phyloP scores from a whole-genome alignment of 805 yeast genomes.

The Saturnispora hagleri region DNA sequence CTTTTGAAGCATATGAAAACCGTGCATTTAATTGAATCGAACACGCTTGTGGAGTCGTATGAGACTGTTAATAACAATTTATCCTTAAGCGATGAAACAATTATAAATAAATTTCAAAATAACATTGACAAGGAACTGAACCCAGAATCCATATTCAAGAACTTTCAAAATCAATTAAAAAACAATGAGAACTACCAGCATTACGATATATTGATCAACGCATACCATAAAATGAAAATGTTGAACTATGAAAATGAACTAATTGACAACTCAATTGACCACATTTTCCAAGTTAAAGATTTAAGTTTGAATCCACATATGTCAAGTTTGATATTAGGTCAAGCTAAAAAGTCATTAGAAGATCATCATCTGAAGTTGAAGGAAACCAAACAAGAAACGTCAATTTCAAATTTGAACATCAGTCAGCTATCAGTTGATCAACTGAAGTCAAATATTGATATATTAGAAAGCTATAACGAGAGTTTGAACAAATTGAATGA shows the following conservation, averaged over 20 bases:
- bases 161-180: conserved; percentile 2
- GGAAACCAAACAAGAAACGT: conserved; percentile 1
- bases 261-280: conserved; percentile 7
- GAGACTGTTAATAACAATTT: conserved; percentile 12
- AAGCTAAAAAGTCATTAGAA: conserved; percentile 9
- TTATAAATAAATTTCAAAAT: conserved; percentile 7
- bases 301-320: conserved; percentile 13
- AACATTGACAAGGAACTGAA: conserved; percentile 1
- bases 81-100: not conserved
- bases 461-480: conserved; percentile 17
- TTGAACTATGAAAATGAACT: not conserved
- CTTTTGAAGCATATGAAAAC: conserved; percentile 54
- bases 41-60: conserved; percentile 16
- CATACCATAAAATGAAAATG: conserved; percentile 8
- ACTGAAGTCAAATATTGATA: conserved; percentile 13
- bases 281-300: conserved; percentile 12
- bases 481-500: conserved; percentile 15
- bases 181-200: conserved; percentile 2
- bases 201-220: conserved; percentile 11
- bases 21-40: conserved; percentile 43
- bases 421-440: conserved; percentile 13
- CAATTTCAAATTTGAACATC: conserved; percentile 9
- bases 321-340: conserved; percentile 6
- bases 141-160: conserved; percentile 5
- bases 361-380: conserved; percentile 1